phyloP scores from a whole-genome alignment of 2,329 filamentous ascomycete species.

The Diaporthe batatas region DNA sequence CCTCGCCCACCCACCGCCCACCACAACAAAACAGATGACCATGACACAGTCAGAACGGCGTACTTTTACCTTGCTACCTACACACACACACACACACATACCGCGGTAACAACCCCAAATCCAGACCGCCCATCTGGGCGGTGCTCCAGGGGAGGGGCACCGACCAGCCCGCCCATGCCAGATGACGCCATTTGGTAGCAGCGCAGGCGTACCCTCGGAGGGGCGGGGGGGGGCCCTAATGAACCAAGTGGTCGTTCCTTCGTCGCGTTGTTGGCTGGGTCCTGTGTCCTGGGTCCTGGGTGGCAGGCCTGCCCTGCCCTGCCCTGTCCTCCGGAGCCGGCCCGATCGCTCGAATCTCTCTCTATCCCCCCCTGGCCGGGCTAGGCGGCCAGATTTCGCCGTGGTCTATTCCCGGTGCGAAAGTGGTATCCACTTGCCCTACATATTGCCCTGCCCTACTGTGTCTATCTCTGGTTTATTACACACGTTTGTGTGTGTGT shows the following conservation, averaged over 20 bases:
- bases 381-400: too few relatives aligned
- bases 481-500: neutral
- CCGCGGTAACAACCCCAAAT: neutral
- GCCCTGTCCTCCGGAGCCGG: conserved; percentile 24
- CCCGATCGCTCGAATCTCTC: conserved; percentile 11
- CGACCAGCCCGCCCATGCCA: neutral
- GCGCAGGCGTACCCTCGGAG: conserved; percentile 1
- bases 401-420: conserved; percentile 9
- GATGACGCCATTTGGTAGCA: conserved; percentile 36
- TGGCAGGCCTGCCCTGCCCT: too few relatives aligned
- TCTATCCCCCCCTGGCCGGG: neutral
- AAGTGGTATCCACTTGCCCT: neutral
- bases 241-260: neutral
- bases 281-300: neutral
- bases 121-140: conserved; percentile 27
- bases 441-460: neutral
- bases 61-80: too few relatives aligned
- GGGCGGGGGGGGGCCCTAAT: neutral
- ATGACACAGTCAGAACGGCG: too few relatives aligned
- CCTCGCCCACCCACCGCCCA: conserved; percentile 10
- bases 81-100: too few relatives aligned
- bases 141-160: neutral
- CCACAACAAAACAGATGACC: neutral
- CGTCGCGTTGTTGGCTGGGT: too few relatives aligned
- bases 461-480: neutral